These are phyloP conservation scores for Symmetrospora coprosmae DNA, from an alignment of 768 basidiomycete species.

Conservation along the genomic window DNA sequence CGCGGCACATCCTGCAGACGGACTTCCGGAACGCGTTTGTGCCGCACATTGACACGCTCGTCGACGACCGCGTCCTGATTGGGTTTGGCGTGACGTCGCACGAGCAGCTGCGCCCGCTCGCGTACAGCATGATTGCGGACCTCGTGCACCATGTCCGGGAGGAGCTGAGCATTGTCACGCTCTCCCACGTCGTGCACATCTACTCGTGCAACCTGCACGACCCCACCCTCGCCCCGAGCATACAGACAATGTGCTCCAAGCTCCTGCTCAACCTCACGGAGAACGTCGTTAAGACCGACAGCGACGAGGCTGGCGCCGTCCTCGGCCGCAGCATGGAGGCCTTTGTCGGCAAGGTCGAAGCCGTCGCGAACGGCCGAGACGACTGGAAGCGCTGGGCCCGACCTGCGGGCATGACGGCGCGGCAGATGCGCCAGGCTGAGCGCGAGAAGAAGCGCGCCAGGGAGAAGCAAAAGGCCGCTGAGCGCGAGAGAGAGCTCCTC, in stretches of 20 bases:
- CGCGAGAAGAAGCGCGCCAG: slow-evolving; percentile 22
- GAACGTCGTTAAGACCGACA: slow-evolving; percentile 55
- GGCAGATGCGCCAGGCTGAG: slow-evolving; percentile 9
- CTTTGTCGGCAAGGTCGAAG: slow-evolving; percentile 68
- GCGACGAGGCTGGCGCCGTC: slow-evolving; percentile 55
- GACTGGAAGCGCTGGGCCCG: slow-evolving; percentile 31
- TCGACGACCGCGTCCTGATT: slow-evolving; percentile 77
- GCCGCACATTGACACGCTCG: slow-evolving; percentile 69
- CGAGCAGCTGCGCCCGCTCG: slow-evolving; percentile 70
- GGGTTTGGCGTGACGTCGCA: slow-evolving; percentile 69
- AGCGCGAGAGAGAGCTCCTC: slow-evolving; percentile 27
- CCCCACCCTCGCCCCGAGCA: slow-evolving; percentile 57
- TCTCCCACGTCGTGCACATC: slow-evolving; percentile 62
- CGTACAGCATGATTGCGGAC: slow-evolving; percentile 80
- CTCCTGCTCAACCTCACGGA: slow-evolving; percentile 83
- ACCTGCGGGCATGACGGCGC: slow-evolving; percentile 13
- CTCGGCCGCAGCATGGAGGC: slow-evolving; percentile 64
- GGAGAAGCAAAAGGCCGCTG: slow-evolving; percentile 36
- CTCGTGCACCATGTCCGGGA: slow-evolving; percentile 77
- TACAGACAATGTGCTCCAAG: slow-evolving; percentile 83
- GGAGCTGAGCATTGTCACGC: slow-evolving; percentile 62
- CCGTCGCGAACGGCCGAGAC: slow-evolving; percentile 49
- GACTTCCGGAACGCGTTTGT: slow-evolving; percentile 64
- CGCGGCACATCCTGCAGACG: slow-evolving; percentile 71
- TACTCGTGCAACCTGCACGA: slow-evolving; percentile 84